Conservation (phyloP, 169 alveolate species). For the Plasmodium adleri region DNA sequence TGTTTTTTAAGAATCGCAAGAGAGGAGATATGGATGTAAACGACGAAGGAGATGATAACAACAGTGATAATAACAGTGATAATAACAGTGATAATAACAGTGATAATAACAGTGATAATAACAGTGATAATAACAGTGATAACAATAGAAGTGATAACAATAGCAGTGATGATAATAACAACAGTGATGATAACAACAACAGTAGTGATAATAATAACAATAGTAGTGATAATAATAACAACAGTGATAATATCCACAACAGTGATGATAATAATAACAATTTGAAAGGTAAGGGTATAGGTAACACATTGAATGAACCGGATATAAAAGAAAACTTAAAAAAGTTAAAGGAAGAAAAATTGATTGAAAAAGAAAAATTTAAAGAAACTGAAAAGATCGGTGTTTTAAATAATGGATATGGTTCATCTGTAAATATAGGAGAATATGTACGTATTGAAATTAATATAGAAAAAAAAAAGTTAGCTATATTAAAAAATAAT, state of each 20-base stretch:
- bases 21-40: constrained; percentile 65
- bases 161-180: constrained; percentile 77
- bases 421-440: constrained; percentile 88
- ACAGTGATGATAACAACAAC: constrained; percentile 39
- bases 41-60: constrained; percentile 77
- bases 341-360: constrained; percentile 53
- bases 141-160: constrained; percentile 17
- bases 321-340: constrained; percentile 8
- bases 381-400: constrained; percentile 78
- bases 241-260: constrained; percentile 18
- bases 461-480: constrained; percentile 80
- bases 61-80: constrained; percentile 69
- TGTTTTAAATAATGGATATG: constrained; percentile 32
- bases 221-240: constrained; percentile 13
- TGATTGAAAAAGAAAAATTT: constrained; percentile 38
- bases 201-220: constrained; percentile 56
- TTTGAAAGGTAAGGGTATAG: constrained; percentile 33
- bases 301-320: constrained; percentile 12
- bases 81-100: constrained; percentile 41
- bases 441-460: constrained; percentile 92
- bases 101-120: constrained; percentile 57
- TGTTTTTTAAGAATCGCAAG: constrained; percentile 45
- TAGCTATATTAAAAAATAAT: constrained; percentile 75
- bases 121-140: constrained; percentile 75
- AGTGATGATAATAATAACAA: constrained; percentile 26